phyloP scores from a whole-genome alignment of 2,329 filamentous ascomycete species.

The Penicillium italicum region DNA sequence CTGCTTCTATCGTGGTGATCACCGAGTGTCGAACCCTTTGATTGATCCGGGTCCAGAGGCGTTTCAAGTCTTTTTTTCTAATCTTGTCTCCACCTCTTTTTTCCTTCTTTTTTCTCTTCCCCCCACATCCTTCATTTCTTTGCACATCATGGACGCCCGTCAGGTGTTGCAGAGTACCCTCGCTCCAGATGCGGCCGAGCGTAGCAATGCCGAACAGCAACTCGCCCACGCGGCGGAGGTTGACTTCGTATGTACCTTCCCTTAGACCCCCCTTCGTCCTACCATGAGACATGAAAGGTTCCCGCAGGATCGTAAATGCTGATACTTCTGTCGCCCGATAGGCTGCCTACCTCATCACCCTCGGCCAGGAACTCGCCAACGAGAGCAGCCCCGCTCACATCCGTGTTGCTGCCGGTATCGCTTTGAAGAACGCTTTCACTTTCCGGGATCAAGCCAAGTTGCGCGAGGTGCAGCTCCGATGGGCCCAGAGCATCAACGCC shows the following conservation, averaged over 20 bases:
- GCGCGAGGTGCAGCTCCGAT: constrained; percentile 88
- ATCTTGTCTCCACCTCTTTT: constrained; percentile 20
- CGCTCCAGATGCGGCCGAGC: constrained; percentile 84
- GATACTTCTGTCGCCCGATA: constrained; percentile 42
- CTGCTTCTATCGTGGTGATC: constrained; percentile 20
- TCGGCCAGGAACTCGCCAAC: constrained; percentile 92
- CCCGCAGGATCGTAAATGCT: constrained; percentile 19
- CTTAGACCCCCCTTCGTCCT: constrained; percentile 28
- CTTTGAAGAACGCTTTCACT: constrained; percentile 96
- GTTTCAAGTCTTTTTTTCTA: constrained; percentile 17
- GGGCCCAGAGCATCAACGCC: constrained; percentile 76
- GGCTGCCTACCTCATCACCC: constrained; percentile 87
- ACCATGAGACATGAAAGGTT: constrained; percentile 12
- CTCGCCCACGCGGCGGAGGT: constrained; percentile 86
- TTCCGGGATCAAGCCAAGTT: constrained; percentile 84
- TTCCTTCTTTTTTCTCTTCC: constrained; percentile 15
- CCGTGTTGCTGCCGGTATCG: constrained; percentile 89
- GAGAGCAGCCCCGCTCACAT: constrained; percentile 78
- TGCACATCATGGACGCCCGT: constrained; percentile 85
- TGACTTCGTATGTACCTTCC: constrained; percentile 73
- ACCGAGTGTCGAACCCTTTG: constrained; percentile 14
- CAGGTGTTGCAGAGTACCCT: constrained; percentile 96
- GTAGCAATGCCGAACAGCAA: constrained; percentile 90
- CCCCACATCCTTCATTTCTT: constrained; percentile 22
- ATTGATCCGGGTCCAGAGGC: constrained; percentile 17